phyloP scores from a whole-genome alignment of 2,329 filamentous ascomycete genomes.

The Magnaporthiopsis incrustans region DNA sequence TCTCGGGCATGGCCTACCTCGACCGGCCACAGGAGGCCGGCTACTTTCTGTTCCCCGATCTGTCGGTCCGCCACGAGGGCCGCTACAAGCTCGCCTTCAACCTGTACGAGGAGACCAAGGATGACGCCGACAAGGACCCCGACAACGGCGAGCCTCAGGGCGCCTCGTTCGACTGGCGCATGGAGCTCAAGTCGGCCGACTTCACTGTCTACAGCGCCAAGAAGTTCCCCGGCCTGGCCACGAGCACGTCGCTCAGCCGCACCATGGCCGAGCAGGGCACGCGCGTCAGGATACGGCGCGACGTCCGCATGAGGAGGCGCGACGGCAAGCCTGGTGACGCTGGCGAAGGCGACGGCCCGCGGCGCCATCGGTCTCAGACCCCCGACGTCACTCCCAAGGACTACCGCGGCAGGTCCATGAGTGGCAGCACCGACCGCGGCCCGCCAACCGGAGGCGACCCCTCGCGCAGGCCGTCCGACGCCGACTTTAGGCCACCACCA shows the following conservation, averaged over 20 bases:
- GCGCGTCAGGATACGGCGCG: slow-evolving; percentile 87
- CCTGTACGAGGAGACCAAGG: slow-evolving; percentile 88
- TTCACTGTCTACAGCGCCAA: slow-evolving; percentile 94
- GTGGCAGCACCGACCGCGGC: slow-evolving; percentile 19
- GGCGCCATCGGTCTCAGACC: slow-evolving; percentile 23
- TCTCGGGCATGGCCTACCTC: slow-evolving; percentile 92
- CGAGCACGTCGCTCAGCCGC: slow-evolving; percentile 82
- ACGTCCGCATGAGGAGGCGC: slow-evolving; percentile 43
- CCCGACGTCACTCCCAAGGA: slow-evolving; percentile 20
- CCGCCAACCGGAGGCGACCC: slow-evolving; percentile 20
- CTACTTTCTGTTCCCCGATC: slow-evolving; percentile 96
- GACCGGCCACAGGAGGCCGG: slow-evolving; percentile 74
- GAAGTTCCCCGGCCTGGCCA: slow-evolving; percentile 91
- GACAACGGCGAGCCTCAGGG: slow-evolving; percentile 24
- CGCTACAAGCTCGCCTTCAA: slow-evolving; percentile 88
- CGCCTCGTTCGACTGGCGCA: slow-evolving; percentile 67
- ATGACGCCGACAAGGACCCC: slow-evolving; percentile 66
- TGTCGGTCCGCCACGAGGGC: slow-evolving; percentile 93
- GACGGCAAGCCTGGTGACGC: slow-evolving; percentile 33
- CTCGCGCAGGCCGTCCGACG: slow-evolving; percentile 23
- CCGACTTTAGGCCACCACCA: slow-evolving; percentile 23
- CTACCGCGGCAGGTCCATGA: slow-evolving; percentile 24
- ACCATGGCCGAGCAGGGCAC: slow-evolving; percentile 95
- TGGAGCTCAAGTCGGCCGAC: slow-evolving; percentile 80
- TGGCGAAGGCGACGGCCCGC: slow-evolving; percentile 22